These are phyloP conservation scores for Wickerhamiella cacticola DNA, from an alignment of 805 yeast genomes.

Conservation along the genomic window DNA sequence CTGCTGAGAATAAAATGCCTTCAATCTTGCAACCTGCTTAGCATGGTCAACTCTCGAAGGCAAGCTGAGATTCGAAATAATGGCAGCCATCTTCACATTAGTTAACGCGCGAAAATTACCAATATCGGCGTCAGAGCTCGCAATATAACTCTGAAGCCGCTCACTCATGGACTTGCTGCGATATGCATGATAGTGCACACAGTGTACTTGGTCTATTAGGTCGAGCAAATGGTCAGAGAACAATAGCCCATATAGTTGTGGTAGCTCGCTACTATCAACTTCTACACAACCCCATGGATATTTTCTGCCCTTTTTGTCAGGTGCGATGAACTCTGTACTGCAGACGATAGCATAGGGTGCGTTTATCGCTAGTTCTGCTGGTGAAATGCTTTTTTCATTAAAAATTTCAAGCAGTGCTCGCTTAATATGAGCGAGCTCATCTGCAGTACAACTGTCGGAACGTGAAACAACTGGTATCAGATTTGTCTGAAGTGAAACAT, in stretches of 20 bases:
- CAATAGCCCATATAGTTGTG: background rate
- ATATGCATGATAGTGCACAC: background rate
- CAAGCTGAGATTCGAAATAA: background rate
- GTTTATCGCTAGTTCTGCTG: too few relatives aligned
- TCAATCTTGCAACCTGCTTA: background rate
- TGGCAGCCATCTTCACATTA: background rate
- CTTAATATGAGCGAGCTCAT: conserved; percentile 1
- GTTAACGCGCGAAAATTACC: background rate
- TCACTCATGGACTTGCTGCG: background rate
- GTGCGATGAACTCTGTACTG: background rate
- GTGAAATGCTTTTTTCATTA: background rate
- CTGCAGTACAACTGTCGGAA: background rate
- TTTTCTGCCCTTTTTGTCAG: background rate
- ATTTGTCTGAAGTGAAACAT: background rate
- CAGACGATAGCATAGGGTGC: conserved; percentile 2
- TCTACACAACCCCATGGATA: background rate
- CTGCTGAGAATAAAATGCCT: background rate
- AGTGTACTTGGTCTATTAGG: background rate
- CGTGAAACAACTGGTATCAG: conserved; percentile 1
- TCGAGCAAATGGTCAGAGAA: background rate
- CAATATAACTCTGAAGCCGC: background rate
- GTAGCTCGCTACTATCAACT: background rate
- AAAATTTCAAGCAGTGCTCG: background rate
- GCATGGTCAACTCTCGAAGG: background rate
- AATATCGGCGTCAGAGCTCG: background rate